These are phyloP conservation scores for Pseudogymnoascus sp. DNA, from an alignment of 2,329 filamentous ascomycete genomes.

Conservation along the genomic window DNA sequence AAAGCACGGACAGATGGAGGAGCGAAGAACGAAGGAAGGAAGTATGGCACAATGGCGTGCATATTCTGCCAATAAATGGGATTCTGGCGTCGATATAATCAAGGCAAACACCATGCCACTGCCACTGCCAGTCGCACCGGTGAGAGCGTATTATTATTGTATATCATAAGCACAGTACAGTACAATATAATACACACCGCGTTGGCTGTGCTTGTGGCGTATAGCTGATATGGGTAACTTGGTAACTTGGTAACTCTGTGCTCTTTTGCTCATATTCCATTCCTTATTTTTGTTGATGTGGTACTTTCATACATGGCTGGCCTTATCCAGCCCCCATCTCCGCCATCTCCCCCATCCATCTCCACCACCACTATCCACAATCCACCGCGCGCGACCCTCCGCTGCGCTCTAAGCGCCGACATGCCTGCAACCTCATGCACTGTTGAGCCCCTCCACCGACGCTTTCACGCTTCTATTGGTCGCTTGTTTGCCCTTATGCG, in stretches of 20 bases:
- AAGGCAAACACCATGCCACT: neutral
- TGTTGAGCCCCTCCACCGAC: slow-evolving; percentile 10
- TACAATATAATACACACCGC: neutral
- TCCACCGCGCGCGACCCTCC: neutral
- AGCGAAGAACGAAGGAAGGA: neutral
- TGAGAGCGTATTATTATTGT: neutral
- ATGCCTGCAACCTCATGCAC: slow-evolving; percentile 13
- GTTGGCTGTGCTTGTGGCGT: neutral
- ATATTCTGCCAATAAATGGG: neutral
- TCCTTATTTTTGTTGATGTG: neutral
- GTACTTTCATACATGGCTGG: neutral
- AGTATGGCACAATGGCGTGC: neutral
- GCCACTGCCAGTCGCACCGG: neutral
- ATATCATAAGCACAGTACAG: neutral
- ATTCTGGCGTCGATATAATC: neutral
- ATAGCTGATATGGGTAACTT: neutral
- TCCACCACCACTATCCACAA: neutral
- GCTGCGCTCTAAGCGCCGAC: slow-evolving; percentile 14
- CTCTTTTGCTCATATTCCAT: neutral
- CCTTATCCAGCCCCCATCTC: neutral
- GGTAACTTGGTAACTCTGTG: too few species aligned
- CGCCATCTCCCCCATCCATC: too few species aligned
- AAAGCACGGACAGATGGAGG: neutral
- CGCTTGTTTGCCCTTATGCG: slow-evolving; percentile 7
- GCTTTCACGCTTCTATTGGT: slow-evolving; percentile 11